A percentile compares a stretch with the other conserved stretches of the same genome.
These are phyloP conservation scores for Xylariaceae sp. DNA, from an alignment of 2,329 filamentous ascomycete species.

Conservation along the genomic window DNA sequence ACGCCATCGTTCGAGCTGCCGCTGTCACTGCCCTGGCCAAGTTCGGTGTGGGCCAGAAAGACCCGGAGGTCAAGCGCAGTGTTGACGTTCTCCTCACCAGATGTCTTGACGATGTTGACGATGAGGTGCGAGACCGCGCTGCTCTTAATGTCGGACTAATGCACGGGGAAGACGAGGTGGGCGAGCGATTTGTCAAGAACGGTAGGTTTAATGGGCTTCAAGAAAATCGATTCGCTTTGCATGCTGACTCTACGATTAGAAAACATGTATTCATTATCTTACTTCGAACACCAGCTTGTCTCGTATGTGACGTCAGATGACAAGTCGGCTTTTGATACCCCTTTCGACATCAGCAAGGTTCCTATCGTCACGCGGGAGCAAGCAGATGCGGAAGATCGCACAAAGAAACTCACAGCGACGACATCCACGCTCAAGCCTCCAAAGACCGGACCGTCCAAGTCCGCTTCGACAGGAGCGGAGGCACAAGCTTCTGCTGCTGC, in stretches of 20 bases:
- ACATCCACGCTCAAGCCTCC: conserved; percentile 93
- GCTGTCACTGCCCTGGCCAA: conserved; percentile 94
- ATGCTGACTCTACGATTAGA: conserved; percentile 49
- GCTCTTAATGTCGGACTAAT: conserved; percentile 89
- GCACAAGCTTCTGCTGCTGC: conserved; percentile 71
- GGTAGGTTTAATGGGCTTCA: conserved; percentile 46
- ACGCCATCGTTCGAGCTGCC: conserved; percentile 89
- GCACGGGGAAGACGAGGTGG: conserved; percentile 83
- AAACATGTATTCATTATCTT: conserved; percentile 89
- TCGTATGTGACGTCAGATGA: conserved; percentile 95
- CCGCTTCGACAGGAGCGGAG: conserved; percentile 63
- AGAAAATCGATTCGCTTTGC: neutral
- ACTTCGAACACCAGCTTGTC: conserved; percentile 94
- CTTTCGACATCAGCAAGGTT: conserved; percentile 88
- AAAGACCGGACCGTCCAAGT: conserved; percentile 70
- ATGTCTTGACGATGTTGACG: conserved; percentile 94
- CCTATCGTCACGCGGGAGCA: conserved; percentile 94
- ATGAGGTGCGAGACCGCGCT: conserved; percentile 93
- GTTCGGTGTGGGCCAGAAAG: conserved; percentile 94
- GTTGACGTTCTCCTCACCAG: conserved; percentile 87
- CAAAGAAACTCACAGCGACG: conserved; percentile 91
- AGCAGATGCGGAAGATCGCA: conserved; percentile 90
- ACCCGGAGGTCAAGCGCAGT: conserved; percentile 93
- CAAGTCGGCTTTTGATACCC: conserved; percentile 72
- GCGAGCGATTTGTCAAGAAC: conserved; percentile 86